phyloP scores from a whole-genome alignment of 208 protist genomes.

The Vickermania spadyakhi region DNA sequence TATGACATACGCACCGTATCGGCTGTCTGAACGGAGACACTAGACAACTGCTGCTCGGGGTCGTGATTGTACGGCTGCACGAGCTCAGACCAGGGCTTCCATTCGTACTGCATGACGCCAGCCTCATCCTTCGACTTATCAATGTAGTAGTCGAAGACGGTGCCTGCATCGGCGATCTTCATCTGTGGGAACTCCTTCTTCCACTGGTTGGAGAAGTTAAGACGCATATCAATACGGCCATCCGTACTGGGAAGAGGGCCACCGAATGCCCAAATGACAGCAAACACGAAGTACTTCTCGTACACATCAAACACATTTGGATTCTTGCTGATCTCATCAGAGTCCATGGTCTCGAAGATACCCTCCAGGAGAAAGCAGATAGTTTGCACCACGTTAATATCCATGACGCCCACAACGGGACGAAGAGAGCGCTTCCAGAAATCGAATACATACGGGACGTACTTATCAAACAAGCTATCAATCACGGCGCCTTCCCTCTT shows the following conservation, averaged over 20 bases:
- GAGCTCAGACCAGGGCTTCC: conserved; percentile 88
- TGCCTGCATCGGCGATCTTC: conserved; percentile 84
- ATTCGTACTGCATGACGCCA: conserved; percentile 64
- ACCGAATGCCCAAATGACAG: conserved; percentile 96
- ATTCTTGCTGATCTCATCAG: conserved; percentile 81
- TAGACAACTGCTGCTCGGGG: conserved; percentile 74
- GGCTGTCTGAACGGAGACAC: conserved; percentile 91
- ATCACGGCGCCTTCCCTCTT: conserved; percentile 90
- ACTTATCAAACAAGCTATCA: conserved; percentile 96
- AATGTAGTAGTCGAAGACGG: conserved; percentile 96
- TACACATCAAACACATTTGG: conserved; percentile 89
- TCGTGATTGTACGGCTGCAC: conserved; percentile 91
- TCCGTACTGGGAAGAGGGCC: conserved; percentile 94
- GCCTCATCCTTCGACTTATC: conserved; percentile 86
- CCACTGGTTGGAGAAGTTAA: conserved; percentile 95
- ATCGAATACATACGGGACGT: conserved; percentile 91
- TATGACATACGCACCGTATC: conserved; percentile 95
- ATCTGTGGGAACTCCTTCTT: conserved; percentile 92
- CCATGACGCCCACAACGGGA: conserved; percentile 80
- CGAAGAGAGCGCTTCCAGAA: conserved; percentile 90
- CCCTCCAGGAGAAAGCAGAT: conserved; percentile 95
- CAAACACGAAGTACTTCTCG: conserved; percentile 97
- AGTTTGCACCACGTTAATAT: conserved; percentile 96
- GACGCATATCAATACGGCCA: conserved; percentile 82
- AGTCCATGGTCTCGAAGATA: conserved; percentile 80